phyloP scores from a whole-genome alignment of 768 basidiomycete species.

The Boletus edulis region DNA sequence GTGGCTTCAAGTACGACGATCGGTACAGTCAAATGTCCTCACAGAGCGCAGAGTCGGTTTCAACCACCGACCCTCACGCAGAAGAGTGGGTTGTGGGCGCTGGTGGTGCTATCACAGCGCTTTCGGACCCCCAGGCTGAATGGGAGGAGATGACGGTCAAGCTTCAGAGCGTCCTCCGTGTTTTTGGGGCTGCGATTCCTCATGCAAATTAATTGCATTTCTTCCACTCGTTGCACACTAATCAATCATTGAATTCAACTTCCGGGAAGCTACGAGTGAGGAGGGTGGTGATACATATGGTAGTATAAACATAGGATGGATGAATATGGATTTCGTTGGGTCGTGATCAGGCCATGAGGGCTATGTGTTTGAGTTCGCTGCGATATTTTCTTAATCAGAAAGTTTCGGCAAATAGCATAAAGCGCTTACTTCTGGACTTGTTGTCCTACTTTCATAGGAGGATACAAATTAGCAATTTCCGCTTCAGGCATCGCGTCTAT shows the following conservation, averaged over 20 bases:
- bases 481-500: constrained; percentile 34
- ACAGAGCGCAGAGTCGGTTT: constrained; percentile 6
- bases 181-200: constrained; percentile 46
- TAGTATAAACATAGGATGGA: not conserved
- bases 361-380: constrained; percentile 81
- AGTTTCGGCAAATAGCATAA: not conserved
- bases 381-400: constrained; percentile 6
- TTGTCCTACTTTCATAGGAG: constrained; percentile 81
- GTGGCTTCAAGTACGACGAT: constrained; percentile 75
- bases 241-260: constrained; percentile 36
- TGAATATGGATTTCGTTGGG: not conserved
- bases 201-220: constrained; percentile 13
- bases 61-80: constrained; percentile 8
- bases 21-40: constrained; percentile 11
- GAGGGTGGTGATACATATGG: too few species aligned
- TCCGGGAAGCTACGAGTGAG: constrained; percentile 2
- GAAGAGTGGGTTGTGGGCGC: constrained; percentile 83
- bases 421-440: constrained; percentile 75
- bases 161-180: constrained; percentile 69
- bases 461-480: constrained; percentile 44
- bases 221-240: not conserved
- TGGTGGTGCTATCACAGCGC: constrained; percentile 94
- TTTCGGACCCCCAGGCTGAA: constrained; percentile 81
- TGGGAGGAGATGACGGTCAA: constrained; percentile 97
- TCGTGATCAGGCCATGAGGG: constrained; percentile 61